Evolutionary conservation across 2,329 filamentous ascomycete species (phyloP).

Genomic region (Aspergillus aculeatinus): DNA sequence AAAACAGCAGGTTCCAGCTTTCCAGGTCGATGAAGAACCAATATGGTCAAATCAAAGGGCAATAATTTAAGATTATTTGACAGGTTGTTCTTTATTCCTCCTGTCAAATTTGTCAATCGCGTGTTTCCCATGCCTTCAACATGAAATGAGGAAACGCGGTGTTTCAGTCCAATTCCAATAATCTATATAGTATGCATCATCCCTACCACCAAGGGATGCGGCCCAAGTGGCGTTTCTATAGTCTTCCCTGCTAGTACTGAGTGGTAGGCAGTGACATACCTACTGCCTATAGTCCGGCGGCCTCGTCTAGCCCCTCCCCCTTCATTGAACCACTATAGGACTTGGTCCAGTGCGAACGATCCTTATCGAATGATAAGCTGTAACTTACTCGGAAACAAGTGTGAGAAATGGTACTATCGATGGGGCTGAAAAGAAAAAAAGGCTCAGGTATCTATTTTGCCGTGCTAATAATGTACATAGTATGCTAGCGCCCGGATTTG

Average conservation of each 20-base stretch:
- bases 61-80: neutral
- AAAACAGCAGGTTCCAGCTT: too few relatives aligned
- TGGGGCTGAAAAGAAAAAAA: too few relatives aligned
- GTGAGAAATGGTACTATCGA: too few relatives aligned
- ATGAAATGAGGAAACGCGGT: neutral
- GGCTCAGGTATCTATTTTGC: too few relatives aligned
- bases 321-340: too few relatives aligned
- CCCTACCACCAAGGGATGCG: constrained; percentile 10
- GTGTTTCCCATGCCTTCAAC: neutral
- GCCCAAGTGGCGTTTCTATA: constrained; percentile 18
- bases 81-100: neutral
- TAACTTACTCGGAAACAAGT: too few relatives aligned
- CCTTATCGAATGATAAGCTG: neutral
- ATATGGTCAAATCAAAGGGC: too few relatives aligned
- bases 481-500: too few relatives aligned
- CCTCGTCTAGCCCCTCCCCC: neutral
- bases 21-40: too few relatives aligned
- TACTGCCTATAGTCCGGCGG: neutral
- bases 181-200: neutral
- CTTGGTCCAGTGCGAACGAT: neutral
- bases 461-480: too few relatives aligned
- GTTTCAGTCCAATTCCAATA: neutral
- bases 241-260: neutral
- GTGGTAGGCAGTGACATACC: constrained; percentile 6
- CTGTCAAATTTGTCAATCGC: neutral